Conservation (phyloP, 129 eudicot genomes). For the Flaveria bidentis region DNA sequence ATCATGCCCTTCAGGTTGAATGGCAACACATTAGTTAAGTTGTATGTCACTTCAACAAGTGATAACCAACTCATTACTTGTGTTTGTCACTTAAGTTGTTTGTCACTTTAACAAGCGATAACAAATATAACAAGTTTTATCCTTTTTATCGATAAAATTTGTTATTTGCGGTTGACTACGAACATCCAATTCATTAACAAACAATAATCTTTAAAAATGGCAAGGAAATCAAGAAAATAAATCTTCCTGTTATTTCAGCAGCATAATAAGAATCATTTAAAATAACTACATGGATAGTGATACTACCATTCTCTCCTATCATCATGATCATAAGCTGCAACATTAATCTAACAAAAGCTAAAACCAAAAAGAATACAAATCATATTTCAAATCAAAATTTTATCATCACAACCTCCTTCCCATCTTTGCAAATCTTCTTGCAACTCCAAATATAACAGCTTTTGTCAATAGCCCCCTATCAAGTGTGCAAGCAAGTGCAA, state of each 20-base stretch:
- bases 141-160: too few species aligned
- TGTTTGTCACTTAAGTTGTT: too few species aligned
- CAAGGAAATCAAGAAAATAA: not conserved
- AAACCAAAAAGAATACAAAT: constrained; percentile 31
- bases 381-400: constrained; percentile 15
- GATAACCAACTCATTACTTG: too few species aligned
- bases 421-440: constrained; percentile 71
- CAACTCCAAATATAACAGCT: constrained; percentile 87
- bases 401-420: constrained; percentile 61
- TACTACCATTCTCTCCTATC: constrained; percentile 31
- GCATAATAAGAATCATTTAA: constrained; percentile 35
- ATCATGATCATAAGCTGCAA: constrained; percentile 38
- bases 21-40: too few species aligned
- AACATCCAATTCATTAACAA: not conserved
- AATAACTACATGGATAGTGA: constrained; percentile 25
- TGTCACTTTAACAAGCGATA: too few species aligned
- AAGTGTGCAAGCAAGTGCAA: constrained; percentile 80
- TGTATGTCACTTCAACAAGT: too few species aligned
- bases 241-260: constrained; percentile 39
- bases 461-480: constrained; percentile 82
- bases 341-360: constrained; percentile 28
- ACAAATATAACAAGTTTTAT: too few species aligned
- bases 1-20: too few species aligned
- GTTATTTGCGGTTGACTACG: too few species aligned
- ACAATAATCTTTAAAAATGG: not conserved